phyloP scores from a whole-genome alignment of 345 rosid genomes.

The Syzygium aromaticum region DNA sequence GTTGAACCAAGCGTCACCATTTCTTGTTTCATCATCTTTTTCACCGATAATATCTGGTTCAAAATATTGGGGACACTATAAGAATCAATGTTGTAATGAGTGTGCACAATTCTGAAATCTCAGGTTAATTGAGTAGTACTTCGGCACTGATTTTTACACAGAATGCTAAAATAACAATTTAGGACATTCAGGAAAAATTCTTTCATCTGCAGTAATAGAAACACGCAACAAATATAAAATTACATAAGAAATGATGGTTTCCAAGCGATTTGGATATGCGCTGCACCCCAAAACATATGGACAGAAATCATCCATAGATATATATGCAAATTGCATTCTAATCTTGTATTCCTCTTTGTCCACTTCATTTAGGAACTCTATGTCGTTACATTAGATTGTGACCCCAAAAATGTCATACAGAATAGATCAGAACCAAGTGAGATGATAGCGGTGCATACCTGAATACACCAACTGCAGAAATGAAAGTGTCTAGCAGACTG shows the following conservation, averaged over 20 bases:
- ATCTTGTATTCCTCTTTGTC: not conserved
- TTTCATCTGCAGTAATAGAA: not conserved
- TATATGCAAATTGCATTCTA: not conserved
- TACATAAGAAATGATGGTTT: not conserved
- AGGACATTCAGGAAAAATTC: not conserved
- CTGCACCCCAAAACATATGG: not conserved
- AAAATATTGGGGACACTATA: not conserved
- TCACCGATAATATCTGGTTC: not conserved
- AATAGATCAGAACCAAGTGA: not conserved
- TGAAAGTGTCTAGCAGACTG: not conserved
- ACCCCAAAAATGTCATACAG: not conserved
- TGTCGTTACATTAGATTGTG: not conserved
- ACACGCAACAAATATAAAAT: not conserved
- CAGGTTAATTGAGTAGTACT: not conserved
- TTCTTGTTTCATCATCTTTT: not conserved
- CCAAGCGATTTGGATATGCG: not conserved
- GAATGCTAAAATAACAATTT: not conserved
- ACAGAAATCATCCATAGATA: not conserved
- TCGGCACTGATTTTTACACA: not conserved
- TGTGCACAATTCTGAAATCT: not conserved
- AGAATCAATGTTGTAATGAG: not conserved
- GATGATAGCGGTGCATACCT: not conserved
- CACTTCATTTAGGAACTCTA: not conserved
- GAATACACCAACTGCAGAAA: not conserved
- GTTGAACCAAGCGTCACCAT: not conserved